A percentile compares a stretch with the other conserved stretches of the same genome.
phyloP scores from a whole-genome alignment of 768 basidiomycete genomes.

The Leccinellum luteum region DNA sequence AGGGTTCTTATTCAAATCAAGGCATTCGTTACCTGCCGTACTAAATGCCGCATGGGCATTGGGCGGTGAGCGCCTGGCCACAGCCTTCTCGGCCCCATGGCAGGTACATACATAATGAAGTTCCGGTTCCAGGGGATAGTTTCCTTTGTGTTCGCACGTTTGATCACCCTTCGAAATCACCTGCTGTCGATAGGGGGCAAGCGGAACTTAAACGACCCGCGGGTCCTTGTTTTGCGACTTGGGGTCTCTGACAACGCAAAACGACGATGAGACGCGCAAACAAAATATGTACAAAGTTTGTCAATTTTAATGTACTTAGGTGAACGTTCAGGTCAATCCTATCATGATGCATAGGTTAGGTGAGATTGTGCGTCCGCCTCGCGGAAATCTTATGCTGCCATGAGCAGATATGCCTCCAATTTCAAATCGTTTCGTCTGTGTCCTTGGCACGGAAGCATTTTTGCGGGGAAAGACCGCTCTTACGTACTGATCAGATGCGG shows the following conservation, averaged over 20 bases:
- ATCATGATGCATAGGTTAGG: too few species aligned
- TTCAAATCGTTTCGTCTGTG: not conserved
- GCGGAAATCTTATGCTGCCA: not conserved
- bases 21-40: too few species aligned
- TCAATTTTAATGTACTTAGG: too few species aligned
- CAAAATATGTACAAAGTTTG: too few species aligned
- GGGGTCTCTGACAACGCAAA: not conserved
- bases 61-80: not conserved
- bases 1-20: not conserved
- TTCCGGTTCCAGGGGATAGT: too few species aligned
- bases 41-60: not conserved
- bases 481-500: too few species aligned
- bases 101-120: too few species aligned
- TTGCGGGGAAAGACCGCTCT: not conserved
- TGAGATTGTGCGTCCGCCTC: not conserved
- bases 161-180: not conserved
- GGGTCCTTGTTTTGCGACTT: not conserved
- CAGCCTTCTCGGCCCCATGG: not conserved
- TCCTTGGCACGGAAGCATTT: not conserved
- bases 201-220: not conserved
- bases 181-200: not conserved
- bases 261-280: not conserved
- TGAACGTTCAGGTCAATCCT: not conserved
- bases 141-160: not conserved
- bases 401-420: not conserved